Evolutionary conservation across 805 yeast genomes (phyloP).

Genomic region (Yamadazyma phyllophila): DNA sequence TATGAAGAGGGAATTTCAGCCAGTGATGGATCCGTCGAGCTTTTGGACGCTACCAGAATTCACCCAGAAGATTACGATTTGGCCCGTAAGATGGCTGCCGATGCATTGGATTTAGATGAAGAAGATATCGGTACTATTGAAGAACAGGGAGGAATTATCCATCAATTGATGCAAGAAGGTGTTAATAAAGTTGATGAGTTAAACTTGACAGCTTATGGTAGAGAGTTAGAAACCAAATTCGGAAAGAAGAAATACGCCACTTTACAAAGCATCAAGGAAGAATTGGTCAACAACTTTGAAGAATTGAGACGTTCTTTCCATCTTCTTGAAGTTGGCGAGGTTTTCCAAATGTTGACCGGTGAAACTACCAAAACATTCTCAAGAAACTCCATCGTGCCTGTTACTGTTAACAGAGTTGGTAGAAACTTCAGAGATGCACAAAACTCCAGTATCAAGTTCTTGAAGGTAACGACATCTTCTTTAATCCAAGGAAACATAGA

Average conservation of each 20-base stretch:
- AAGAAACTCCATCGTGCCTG: conserved; percentile 72
- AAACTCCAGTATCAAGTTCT: conserved; percentile 43
- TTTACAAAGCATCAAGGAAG: conserved; percentile 79
- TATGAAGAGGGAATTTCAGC: conserved; percentile 51
- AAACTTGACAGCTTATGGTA: conserved; percentile 87
- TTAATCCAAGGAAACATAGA: conserved; percentile 43
- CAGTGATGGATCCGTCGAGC: conserved; percentile 66
- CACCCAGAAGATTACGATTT: conserved; percentile 97
- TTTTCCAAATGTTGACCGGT: conserved; percentile 87
- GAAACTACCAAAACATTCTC: conserved; percentile 71
- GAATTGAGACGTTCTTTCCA: conserved; percentile 79
- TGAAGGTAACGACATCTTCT: conserved; percentile 41
- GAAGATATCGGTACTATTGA: conserved; percentile 83
- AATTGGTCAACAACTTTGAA: conserved; percentile 81
- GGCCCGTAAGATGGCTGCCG: conserved; percentile 97
- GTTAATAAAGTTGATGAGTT: conserved; percentile 78
- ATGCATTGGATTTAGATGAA: conserved; percentile 93
- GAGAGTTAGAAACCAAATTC: conserved; percentile 72
- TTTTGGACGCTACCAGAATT: conserved; percentile 90
- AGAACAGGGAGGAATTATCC: conserved; percentile 78
- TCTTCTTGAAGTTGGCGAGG: conserved; percentile 60
- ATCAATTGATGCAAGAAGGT: conserved; percentile 68
- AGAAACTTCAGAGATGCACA: conserved; percentile 55
- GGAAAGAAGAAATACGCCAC: conserved; percentile 76
- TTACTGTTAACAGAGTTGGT: conserved; percentile 65